These are phyloP conservation scores for Staphylotrichum longicolle DNA, from an alignment of 495 filamentous ascomycete genomes.

Conservation along the genomic window DNA sequence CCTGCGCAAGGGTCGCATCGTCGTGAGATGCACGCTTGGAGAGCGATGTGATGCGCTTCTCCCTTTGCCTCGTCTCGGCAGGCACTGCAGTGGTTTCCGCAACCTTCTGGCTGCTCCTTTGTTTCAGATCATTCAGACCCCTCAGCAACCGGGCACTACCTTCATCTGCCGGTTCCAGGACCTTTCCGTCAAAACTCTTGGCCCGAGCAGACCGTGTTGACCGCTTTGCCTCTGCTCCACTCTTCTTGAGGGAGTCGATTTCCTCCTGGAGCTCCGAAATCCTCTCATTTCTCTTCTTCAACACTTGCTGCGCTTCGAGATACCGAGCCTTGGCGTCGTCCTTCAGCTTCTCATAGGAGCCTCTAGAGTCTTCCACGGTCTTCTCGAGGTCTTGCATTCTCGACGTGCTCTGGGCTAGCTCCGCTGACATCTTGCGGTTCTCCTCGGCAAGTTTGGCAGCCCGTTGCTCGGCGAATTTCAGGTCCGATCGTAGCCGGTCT, in stretches of 20 bases:
- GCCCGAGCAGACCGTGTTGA: slow-evolving; percentile 16
- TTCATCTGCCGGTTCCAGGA: slow-evolving; percentile 27
- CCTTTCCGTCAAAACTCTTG: slow-evolving; percentile 29
- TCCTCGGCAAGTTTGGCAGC: slow-evolving; percentile 44
- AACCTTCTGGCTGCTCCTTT: slow-evolving; percentile 17
- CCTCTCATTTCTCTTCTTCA: slow-evolving; percentile 65
- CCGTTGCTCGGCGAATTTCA: slow-evolving; percentile 48
- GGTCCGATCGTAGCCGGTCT: slow-evolving; percentile 43
- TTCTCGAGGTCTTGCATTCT: slow-evolving; percentile 46
- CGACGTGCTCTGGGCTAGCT: slow-evolving; percentile 37
- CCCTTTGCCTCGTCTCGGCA: slow-evolving; percentile 5
- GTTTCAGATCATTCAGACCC: slow-evolving; percentile 25
- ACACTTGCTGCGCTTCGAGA: slow-evolving; percentile 53
- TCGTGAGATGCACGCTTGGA: slow-evolving; percentile 20
- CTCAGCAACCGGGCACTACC: slow-evolving; percentile 23
- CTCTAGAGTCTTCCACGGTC: slow-evolving; percentile 40
- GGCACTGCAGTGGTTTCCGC: slow-evolving; percentile 12
- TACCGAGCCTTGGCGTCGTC: slow-evolving; percentile 58
- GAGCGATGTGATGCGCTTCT: slow-evolving; percentile 16
- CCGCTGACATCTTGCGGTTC: slow-evolving; percentile 45
- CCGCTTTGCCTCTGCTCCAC: slow-evolving; percentile 25
- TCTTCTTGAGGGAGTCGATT: slow-evolving; percentile 29
- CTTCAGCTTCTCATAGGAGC: slow-evolving; percentile 55
- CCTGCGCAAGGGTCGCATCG: slow-evolving; percentile 27
- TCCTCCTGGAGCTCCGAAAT: slow-evolving; percentile 45